Evolutionary conservation across 345 rosid species (phyloP), one percentile per base, ranked within the genome.

Genomic region (Physaria fendleri): DNA sequence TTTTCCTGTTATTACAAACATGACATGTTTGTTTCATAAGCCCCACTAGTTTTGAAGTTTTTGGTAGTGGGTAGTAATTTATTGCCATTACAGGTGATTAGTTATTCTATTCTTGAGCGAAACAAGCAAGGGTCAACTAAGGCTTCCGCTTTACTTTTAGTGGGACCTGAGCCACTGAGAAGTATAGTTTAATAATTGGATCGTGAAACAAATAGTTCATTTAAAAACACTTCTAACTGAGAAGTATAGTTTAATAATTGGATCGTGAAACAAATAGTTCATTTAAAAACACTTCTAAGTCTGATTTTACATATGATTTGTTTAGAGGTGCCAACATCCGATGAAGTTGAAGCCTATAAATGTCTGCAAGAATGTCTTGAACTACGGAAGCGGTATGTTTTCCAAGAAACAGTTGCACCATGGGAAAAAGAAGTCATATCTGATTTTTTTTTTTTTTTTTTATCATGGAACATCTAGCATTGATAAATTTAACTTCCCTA

Each of bases 391-490:
- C 82, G 79, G 54, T 94, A 94, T 65, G 56, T 90, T 24, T 94
- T 78, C 72, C 84, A 63, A 61, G 97, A 94, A 71, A 82, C 95
- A 23, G 72, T 82, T 69, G 95, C 95, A 44, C 96, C 99, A 15
- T 94, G 97, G 99, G 97, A 81, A 49, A 94, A 80, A 71, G 97
- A 94, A 84, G 78, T 82, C 51, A 87, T 94, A 69, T 84, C 82
- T 46, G 99, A n/a, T n/a, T n/a, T n/a, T n/a, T n/a, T n/a, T n/a
- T n/a, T n/a, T n/a, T 43, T 56, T 17, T 2, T 32, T 32, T 28
- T 56, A 2, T 13, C 46, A 47, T 23, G 40, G 24, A 47, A 40
- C 24, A 2, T 53, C 27, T 17, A 39, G 18, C 14, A 29, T 11
- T 55, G 59, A 48, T 56, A 22, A 17, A 24, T 11, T 53, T 56